Base-by-base conservation (phyloP, 768 basidiomycete genomes). In the Lactifluus piperatus region DNA sequence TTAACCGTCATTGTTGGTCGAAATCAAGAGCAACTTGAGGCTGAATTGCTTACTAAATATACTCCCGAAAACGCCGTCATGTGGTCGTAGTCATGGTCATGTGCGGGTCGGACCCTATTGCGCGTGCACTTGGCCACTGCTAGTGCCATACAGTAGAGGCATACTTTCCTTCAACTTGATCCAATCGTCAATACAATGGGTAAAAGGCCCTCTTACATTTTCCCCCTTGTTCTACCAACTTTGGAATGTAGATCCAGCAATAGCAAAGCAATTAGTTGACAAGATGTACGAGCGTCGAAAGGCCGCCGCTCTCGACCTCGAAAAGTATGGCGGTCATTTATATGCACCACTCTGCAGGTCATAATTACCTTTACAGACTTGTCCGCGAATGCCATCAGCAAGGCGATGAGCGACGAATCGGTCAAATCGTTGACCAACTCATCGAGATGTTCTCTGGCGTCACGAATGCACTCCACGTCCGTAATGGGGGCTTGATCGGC, bases 281-380 rank as follows among this genome's bases (percentile, higher is more conserved):
- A 92, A 92, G 78, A 87, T 93, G 72, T 97, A 97, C 71, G 94
- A 97, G 79, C 93, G 94, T 75, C 83, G 94, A 58, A 97, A 97
- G 75, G 84, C 90, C 8, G 93, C 94, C 7, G 95, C 95, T 8
- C 83, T 94, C 52, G 94, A 97, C 53, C 82, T 98, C 53, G 94
- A 98, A 77, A 97, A 93, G 93, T 94, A 70, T 65, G 74, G 68
- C 5, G 32, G 47, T 22, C 26, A 39, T 27, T 24, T 24, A 44
- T 24, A 36, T 30, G 11, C n/a, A 41, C 46, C 10, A 51, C 54
- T 22, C 44, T 13, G 46, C n/a, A 44, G 57, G 37, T 26, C 39
- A 8, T 50, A 34, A 29, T 37, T 13, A 24, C 57, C 48, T n/a
- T n/a, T 45, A 32, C 64, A 91, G 88, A 66, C 88, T 88, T 69